phyloP scores from a whole-genome alignment of 1,284 basidiomycete genomes.

The Coniophora puteana region DNA sequence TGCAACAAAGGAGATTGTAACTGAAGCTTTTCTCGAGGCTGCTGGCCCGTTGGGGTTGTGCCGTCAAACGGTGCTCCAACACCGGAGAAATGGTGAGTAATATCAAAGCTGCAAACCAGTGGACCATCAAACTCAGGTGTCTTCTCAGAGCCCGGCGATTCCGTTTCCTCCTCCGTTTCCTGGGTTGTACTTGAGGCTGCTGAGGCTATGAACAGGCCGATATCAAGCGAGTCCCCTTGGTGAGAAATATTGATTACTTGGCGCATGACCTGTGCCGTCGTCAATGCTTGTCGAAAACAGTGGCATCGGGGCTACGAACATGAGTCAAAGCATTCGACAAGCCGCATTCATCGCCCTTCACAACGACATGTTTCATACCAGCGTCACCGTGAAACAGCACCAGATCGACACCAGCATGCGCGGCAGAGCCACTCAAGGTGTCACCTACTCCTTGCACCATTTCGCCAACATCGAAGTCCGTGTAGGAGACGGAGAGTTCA shows the following conservation, averaged over 20 bases:
- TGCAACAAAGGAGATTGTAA: constrained; percentile 63
- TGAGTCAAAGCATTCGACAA: constrained; percentile 78
- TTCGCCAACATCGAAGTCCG: constrained; percentile 70
- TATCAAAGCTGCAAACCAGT: constrained; percentile 55
- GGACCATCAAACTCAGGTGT: constrained; percentile 25
- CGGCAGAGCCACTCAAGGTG: constrained; percentile 79
- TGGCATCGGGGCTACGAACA: constrained; percentile 48
- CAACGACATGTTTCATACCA: constrained; percentile 78
- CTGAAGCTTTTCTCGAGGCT: constrained; percentile 44
- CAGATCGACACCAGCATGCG: constrained; percentile 79
- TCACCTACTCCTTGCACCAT: constrained; percentile 78
- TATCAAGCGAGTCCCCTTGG: constrained; percentile 80
- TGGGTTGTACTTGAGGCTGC: constrained; percentile 21
- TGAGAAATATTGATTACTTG: constrained; percentile 73
- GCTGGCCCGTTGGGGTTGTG: constrained; percentile 28
- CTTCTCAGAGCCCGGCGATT: constrained; percentile 26
- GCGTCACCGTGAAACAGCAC: constrained; percentile 87
- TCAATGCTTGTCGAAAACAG: constrained; percentile 8
- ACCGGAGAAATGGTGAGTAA: constrained; percentile 31
- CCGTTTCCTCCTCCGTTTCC: constrained; percentile 12
- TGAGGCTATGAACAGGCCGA: constrained; percentile 68
- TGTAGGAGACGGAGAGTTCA: constrained; percentile 13
- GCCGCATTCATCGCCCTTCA: constrained; percentile 82
- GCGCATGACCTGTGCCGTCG: constrained; percentile 65
- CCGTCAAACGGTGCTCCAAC: constrained; percentile 13